These are phyloP conservation scores for Plasmodium malariae DNA, from an alignment of 169 alveolate genomes.

Conservation along the genomic window DNA sequence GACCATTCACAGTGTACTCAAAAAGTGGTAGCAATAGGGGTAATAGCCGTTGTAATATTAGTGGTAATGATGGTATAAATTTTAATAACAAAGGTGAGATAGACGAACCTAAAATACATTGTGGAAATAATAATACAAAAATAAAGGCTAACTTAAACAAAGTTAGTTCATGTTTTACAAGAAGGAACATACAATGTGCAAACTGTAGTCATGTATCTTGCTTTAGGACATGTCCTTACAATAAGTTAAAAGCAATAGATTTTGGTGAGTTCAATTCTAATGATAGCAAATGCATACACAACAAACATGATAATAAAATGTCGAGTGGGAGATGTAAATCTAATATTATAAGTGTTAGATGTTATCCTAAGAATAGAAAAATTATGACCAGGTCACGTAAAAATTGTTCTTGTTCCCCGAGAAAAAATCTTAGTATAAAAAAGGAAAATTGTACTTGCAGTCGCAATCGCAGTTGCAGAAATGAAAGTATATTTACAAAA, in stretches of 20 bases:
- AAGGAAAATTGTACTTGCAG: slow-evolving; percentile 7
- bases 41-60: background rate
- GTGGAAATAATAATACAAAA: background rate
- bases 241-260: background rate
- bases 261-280: too few relatives aligned
- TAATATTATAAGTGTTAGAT: slow-evolving; percentile 15
- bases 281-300: background rate
- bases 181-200: background rate
- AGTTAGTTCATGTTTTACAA: background rate
- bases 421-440: background rate
- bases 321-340: background rate
- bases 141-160: background rate
- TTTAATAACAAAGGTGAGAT: too few relatives aligned
- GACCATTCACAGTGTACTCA: background rate
- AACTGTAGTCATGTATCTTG: background rate
- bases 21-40: background rate
- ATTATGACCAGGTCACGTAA: slow-evolving; percentile 8
- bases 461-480: too few relatives aligned
- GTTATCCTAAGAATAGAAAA: background rate
- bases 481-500: slow-evolving; percentile 30
- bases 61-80: background rate
- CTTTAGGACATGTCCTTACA: background rate
- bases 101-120: background rate
- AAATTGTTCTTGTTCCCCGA: slow-evolving; percentile 18
- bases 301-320: background rate